Conservation (phyloP, 257 asterid species). For the Plectranthus barbatus region DNA sequence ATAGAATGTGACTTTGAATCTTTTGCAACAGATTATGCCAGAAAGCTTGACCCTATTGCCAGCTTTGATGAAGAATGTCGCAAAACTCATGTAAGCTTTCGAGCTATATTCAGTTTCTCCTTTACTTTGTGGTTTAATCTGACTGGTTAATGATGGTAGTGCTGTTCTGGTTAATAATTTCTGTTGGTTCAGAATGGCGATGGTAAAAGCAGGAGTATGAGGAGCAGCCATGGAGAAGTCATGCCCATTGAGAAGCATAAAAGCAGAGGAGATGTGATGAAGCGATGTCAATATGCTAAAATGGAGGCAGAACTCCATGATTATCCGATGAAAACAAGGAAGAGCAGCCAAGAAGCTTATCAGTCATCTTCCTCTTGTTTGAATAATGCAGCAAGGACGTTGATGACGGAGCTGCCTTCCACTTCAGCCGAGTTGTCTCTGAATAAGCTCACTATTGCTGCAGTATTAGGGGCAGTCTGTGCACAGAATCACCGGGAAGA, state of each 20-base stretch:
- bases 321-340: slow-evolving; percentile 18
- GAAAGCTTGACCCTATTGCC: slow-evolving; percentile 24
- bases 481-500: slow-evolving; percentile 30
- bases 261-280: slow-evolving; percentile 12
- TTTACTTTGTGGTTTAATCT: no score
- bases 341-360: slow-evolving; percentile 9
- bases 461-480: slow-evolving; percentile 32
- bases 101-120: not conserved
- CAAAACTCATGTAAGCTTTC: slow-evolving; percentile 30
- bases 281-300: slow-evolving; percentile 11
- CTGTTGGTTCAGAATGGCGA: slow-evolving; percentile 35
- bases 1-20: not conserved
- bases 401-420: slow-evolving; percentile 17
- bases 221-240: slow-evolving; percentile 23
- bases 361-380: slow-evolving; percentile 11
- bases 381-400: slow-evolving; percentile 13
- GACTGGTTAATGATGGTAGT: no score
- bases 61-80: slow-evolving; percentile 38
- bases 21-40: slow-evolving; percentile 28
- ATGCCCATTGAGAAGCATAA: slow-evolving; percentile 15
- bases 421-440: slow-evolving; percentile 26
- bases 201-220: slow-evolving; percentile 12
- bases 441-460: slow-evolving; percentile 30
- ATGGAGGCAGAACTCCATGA: slow-evolving; percentile 23
- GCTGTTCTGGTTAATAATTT: not conserved